phyloP scores from a whole-genome alignment of 495 filamentous ascomycete genomes.

The Ascodesmis nigricans region DNA sequence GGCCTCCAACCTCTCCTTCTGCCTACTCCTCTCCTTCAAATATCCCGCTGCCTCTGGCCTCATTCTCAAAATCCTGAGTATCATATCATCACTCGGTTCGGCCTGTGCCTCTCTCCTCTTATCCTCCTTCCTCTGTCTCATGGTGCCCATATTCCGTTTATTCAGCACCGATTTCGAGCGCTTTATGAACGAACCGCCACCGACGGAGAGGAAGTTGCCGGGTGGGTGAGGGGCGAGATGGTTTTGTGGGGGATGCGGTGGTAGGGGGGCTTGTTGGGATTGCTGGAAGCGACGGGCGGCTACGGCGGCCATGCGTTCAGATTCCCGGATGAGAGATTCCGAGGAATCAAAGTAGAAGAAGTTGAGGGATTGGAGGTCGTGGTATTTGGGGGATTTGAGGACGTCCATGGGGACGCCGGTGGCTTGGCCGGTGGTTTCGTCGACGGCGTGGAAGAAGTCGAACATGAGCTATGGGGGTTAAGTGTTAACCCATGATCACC shows the following conservation, averaged over 20 bases:
- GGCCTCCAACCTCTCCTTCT: conserved; percentile 82
- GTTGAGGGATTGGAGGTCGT: conserved; percentile 82
- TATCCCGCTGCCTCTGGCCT: conserved; percentile 81
- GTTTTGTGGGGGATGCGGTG: too few species aligned
- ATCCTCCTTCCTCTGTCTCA: conserved; percentile 86
- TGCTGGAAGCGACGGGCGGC: too few species aligned
- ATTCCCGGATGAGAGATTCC: conserved; percentile 74
- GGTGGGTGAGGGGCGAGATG: conserved; percentile 34
- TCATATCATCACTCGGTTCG: conserved; percentile 96
- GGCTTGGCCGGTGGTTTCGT: conserved; percentile 66
- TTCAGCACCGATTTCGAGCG: conserved; percentile 89
- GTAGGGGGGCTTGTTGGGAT: too few species aligned
- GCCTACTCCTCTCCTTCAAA: conserved; percentile 69
- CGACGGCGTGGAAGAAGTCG: conserved; percentile 83
- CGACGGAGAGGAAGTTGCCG: conserved; percentile 45
- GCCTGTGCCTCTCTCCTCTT: conserved; percentile 88
- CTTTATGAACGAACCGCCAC: conserved; percentile 45
- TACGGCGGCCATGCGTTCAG: conserved; percentile 83
- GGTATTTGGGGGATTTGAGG: conserved; percentile 90
- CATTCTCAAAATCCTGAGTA: conserved; percentile 87
- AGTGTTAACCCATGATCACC: conserved; percentile 7
- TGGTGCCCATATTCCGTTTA: conserved; percentile 82
- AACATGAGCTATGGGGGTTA: conserved; percentile 42
- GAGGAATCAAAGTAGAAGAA: conserved; percentile 97
- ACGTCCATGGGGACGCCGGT: conserved; percentile 76